Percentiles rank a stretch among this genome's conserved stretches.
Evolutionary conservation across 495 filamentous ascomycete genomes (phyloP).

Genomic region (Neurospora sp.): DNA sequence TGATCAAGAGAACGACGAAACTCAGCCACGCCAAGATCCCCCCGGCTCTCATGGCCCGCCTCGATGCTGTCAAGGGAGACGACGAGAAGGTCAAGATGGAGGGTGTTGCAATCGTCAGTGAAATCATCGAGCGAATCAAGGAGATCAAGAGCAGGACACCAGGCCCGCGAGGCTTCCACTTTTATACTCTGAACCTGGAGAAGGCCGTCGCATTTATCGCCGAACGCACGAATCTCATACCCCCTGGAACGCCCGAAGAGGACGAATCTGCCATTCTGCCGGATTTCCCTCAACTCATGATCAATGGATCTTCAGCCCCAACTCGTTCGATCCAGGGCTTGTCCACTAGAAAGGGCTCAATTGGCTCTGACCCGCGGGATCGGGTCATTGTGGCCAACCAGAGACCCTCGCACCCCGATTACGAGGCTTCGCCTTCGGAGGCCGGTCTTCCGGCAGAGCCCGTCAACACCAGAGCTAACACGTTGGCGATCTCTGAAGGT

Average conservation of each 20-base stretch:
- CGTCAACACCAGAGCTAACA: constrained; percentile 61
- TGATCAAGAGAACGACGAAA: constrained; percentile 90
- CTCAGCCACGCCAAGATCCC: constrained; percentile 82
- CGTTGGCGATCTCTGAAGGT: constrained; percentile 86
- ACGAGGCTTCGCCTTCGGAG: constrained; percentile 56
- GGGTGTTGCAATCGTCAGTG: constrained; percentile 60
- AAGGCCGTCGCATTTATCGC: constrained; percentile 92
- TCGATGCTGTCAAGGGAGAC: constrained; percentile 76
- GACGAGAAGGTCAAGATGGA: constrained; percentile 82
- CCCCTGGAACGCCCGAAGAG: constrained; percentile 36
- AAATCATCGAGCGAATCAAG: constrained; percentile 62
- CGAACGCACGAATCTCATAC: constrained; percentile 76
- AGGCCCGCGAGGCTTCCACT: constrained; percentile 72
- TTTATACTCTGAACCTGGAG: constrained; percentile 94
- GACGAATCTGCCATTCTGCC: constrained; percentile 26
- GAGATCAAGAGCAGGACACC: constrained; percentile 41
- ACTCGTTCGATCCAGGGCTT: constrained; percentile 7
- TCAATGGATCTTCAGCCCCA: constrained; percentile 22
- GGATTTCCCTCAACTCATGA: constrained; percentile 22
- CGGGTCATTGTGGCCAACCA: constrained; percentile 65
- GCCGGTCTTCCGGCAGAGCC: constrained; percentile 51
- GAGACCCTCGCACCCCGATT: constrained; percentile 40
- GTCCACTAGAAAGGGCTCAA: constrained; percentile 32
- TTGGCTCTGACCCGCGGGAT: constrained; percentile 64
- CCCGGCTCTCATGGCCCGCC: constrained; percentile 49